A percentile compares a stretch with the other conserved stretches of the same genome.
phyloP scores from a whole-genome alignment of 257 asterid genomes.

The Fraxinus quadrangulata region DNA sequence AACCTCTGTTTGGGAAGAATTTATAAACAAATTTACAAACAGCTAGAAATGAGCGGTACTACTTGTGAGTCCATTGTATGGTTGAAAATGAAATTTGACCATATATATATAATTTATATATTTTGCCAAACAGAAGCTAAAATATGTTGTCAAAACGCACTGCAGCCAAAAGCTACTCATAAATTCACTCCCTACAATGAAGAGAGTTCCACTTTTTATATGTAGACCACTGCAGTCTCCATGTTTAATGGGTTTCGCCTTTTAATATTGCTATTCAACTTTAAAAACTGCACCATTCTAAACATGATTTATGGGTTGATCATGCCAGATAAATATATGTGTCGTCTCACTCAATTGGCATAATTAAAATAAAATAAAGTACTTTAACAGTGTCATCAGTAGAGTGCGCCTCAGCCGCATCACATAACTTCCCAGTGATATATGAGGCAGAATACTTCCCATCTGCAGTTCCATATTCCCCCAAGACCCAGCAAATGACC shows the following conservation, averaged over 20 bases:
- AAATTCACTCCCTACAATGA: background rate
- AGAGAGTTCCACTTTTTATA: background rate
- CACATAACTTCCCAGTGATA: conserved; percentile 88
- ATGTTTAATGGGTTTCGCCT: background rate
- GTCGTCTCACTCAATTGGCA: background rate
- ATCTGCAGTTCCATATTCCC: conserved; percentile 95
- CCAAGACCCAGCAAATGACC: conserved; percentile 99
- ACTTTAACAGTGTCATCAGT: conserved; percentile 91
- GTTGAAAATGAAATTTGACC: too few species aligned
- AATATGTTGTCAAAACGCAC: background rate
- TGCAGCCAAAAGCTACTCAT: background rate
- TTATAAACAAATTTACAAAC: too few species aligned
- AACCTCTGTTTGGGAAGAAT: too few species aligned
- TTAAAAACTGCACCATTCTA: too few species aligned
- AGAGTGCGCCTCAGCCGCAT: conserved; percentile 89
- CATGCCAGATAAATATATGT: background rate
- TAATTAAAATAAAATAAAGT: conserved; percentile 23
- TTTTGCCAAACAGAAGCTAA: background rate
- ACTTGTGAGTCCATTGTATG: too few species aligned
- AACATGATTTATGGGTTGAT: too few species aligned
- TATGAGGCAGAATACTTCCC: conserved; percentile 90
- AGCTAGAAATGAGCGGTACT: too few species aligned
- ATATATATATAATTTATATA: too few species aligned
- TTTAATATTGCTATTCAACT: too few species aligned
- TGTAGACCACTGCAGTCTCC: background rate